These are phyloP conservation scores for Colletotrichum echinochloae DNA, from an alignment of 2,329 filamentous ascomycete species.

Conservation along the genomic window DNA sequence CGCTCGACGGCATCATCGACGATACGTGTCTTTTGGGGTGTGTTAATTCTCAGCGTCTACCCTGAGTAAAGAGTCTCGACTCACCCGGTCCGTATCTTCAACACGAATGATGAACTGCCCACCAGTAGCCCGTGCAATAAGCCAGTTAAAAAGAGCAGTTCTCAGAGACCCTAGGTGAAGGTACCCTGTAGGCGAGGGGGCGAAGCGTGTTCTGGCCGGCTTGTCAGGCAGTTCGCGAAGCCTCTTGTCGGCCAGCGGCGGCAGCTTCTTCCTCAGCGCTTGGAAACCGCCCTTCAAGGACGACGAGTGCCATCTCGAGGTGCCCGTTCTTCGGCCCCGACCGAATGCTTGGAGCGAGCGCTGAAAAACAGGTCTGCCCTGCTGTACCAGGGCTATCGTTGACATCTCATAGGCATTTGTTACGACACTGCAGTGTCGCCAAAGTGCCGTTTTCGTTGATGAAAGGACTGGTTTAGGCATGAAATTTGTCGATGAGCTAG, in stretches of 20 bases:
- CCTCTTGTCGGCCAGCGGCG: slow-evolving; percentile 31
- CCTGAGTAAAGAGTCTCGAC: slow-evolving; percentile 41
- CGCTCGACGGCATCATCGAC: slow-evolving; percentile 82
- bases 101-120: slow-evolving; percentile 92
- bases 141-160: slow-evolving; percentile 95
- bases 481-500: slow-evolving; percentile 41
- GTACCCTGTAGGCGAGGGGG: slow-evolving; percentile 94
- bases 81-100: slow-evolving; percentile 93
- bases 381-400: slow-evolving; percentile 25
- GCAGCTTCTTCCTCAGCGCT: slow-evolving; percentile 40
- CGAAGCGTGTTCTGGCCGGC: slow-evolving; percentile 78
- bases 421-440: neutral
- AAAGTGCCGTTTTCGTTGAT: slow-evolving; percentile 2
- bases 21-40: slow-evolving; percentile 76
- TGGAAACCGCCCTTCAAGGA: slow-evolving; percentile 37
- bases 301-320: slow-evolving; percentile 36
- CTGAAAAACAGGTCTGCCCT: slow-evolving; percentile 17
- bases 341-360: slow-evolving; percentile 12
- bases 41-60: slow-evolving; percentile 6
- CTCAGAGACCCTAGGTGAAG: slow-evolving; percentile 91
- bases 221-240: slow-evolving; percentile 57
- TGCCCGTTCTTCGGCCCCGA: slow-evolving; percentile 10
- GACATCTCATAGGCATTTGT: slow-evolving; percentile 33
- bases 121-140: slow-evolving; percentile 87
- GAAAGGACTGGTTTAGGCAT: slow-evolving; percentile 22